Evolutionary conservation across 2,329 filamentous ascomycete species (phyloP).

Genomic region (Madurella fahalii): DNA sequence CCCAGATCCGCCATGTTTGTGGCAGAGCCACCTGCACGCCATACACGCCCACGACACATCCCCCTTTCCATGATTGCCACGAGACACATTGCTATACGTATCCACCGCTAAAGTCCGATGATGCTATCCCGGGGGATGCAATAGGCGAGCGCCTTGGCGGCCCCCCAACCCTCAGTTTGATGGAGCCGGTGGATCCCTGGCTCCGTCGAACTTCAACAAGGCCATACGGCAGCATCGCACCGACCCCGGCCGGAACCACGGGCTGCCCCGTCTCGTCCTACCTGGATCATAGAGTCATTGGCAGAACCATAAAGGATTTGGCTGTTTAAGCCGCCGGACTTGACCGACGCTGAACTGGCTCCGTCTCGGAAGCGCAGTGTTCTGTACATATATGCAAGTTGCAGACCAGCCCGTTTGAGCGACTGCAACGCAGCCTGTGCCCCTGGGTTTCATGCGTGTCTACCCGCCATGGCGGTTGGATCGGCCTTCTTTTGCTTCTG

Average conservation of each 20-base stretch:
- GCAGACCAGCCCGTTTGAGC: too few relatives aligned
- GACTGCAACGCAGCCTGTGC: background rate
- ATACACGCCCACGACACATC: too few relatives aligned
- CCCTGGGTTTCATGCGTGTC: conserved; percentile 2
- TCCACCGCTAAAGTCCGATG: background rate
- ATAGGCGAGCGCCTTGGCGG: background rate
- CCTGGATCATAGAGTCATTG: background rate
- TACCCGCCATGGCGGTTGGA: background rate
- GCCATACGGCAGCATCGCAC: conserved; percentile 11
- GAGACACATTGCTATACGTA: too few relatives aligned
- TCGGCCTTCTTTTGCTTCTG: conserved; percentile 10
- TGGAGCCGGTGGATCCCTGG: conserved; percentile 7
- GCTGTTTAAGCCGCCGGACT: too few relatives aligned
- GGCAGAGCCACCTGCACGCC: too few relatives aligned
- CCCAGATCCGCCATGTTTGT: too few relatives aligned
- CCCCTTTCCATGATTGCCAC: too few relatives aligned
- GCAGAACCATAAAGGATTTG: too few relatives aligned
- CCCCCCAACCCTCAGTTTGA: conserved; percentile 7
- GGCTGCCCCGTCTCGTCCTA: conserved; percentile 2
- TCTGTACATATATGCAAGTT: too few relatives aligned
- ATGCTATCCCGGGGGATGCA: background rate
- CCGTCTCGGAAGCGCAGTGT: too few relatives aligned
- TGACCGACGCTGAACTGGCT: too few relatives aligned
- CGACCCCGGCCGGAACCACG: conserved; percentile 10
- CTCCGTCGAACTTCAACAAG: conserved; percentile 1